Base-by-base conservation (phyloP, 1,284 basidiomycete genomes). In the Amylostereum chailletii region DNA sequence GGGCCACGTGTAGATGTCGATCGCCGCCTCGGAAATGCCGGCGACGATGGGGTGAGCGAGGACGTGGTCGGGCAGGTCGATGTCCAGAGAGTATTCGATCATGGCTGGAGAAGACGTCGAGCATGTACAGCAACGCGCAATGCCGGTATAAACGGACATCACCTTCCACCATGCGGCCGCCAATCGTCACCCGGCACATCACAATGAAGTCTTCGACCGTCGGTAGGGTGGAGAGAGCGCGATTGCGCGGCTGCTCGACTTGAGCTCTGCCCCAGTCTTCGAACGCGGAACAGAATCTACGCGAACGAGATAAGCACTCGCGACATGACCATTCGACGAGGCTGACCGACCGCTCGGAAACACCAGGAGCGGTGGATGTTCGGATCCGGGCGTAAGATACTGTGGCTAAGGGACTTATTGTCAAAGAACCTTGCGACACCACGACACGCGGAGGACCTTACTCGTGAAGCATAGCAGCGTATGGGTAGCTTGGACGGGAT, bases 1-100 rank as follows among this genome's bases (percentile, higher is more conserved):
- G n/a, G 74, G 71, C 71, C 74, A 75, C 0, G 72, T 72, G 65
- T 75, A 71, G 29, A 76, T 66, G 53, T 76, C 72, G 19, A 59
- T 68, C 1, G 70, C 70, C 11, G 70, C 73, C 19, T 72, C 64
- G 31, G 71, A 72, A 66, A 76, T 70, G 11, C 60, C 66, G 46
- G 58, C 55, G 2, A 75, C 58, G 31, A 67, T 60, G 0, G 72
- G 69, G 52, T 67, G 60, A 34, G 69, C 61, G 55, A 72, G 72
- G 3, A 74, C 68, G 38, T 65, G 57, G 34, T 71, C 68, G 3
- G 74, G 74, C 37, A 76, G 61, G 48, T 74, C 64, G 38, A 75
- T 46, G 51, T 70, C 70, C 3, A 75, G 59, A 4, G 69, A 70
- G 49, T 74, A 76, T 51, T 76, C 74, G n/a, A 75, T 53, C 55